Base-by-base conservation (phyloP, 2,329 filamentous ascomycete species). In the Monosporascus sp. region DNA sequence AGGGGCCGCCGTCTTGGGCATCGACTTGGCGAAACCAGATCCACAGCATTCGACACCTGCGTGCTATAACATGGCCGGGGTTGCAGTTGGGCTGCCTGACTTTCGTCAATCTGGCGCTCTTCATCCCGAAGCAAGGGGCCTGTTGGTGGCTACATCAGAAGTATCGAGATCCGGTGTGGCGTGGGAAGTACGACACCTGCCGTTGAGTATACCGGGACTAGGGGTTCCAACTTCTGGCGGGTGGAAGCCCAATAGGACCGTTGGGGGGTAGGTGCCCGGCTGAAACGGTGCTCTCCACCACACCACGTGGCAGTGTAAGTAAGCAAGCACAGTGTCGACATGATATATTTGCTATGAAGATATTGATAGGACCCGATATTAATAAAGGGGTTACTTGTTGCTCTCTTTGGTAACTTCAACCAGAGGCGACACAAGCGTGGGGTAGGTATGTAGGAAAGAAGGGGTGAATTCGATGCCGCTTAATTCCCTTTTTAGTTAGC, bases 71-170 rank as follows among this genome's bases (percentile, higher is more conserved):
- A 60, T 71, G 24, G 63, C 69, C 1, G 56, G 46, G 3, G 53
- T 63, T 37, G 68, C 68, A 73, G 55, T 61, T 59, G 2, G 60
- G 63, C 20, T 73, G 71, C 51, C 48, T 56, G 19, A 63, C 57
- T 37, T 73, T 69, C 38, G 52, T 65, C 7, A 73, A 73, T 49
- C 58, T 70, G 19, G 70, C 68, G 11, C 70, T 73, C 2, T 73
- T 73, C 49, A 62, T 67, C 37, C 67, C 66, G 3, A 69, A 72
- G 57, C 44, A 58, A 9, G 59, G 63, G 47, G 60, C 68, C 1
- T 26, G 61, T 72, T 0, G 71, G 70, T 1, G 71, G 70, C 2
- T 50, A 60, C 19, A 63, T 71, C 52, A 58, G 70, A 38, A 74
- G 71, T 52, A 53, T 72, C 9, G 65, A 66, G 52, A 61, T 73